These are phyloP conservation scores for Geosiphon pyriformis DNA, from an alignment of 192 early-diverging fungal species.

Conservation along the genomic window DNA sequence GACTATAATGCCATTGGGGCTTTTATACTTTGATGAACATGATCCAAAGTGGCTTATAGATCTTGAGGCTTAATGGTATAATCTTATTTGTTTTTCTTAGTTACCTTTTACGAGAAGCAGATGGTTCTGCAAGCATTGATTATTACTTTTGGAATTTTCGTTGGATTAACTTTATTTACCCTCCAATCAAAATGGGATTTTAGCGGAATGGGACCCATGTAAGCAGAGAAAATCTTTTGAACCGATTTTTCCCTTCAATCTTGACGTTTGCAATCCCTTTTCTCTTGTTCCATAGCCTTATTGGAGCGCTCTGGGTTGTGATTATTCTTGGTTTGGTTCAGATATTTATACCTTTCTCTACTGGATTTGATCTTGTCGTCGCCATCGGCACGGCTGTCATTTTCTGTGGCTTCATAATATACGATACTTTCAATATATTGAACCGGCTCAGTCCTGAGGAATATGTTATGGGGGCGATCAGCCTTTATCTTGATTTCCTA, in stretches of 20 bases:
- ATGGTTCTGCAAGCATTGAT: constrained; percentile 72
- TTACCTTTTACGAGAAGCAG: constrained; percentile 57
- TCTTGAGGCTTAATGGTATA: too few relatives aligned
- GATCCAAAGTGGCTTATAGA: neutral
- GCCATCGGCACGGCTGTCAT: constrained; percentile 56
- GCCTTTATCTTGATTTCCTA: constrained; percentile 70
- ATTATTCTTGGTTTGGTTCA: constrained; percentile 58
- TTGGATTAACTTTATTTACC: constrained; percentile 71
- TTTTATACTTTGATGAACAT: neutral
- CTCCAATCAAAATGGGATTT: constrained; percentile 72
- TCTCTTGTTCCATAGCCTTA: constrained; percentile 40
- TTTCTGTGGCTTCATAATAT: constrained; percentile 76
- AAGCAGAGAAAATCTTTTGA: constrained; percentile 17
- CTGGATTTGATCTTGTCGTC: constrained; percentile 48
- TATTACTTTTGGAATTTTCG: constrained; percentile 66
- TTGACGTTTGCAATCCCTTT: constrained; percentile 10
- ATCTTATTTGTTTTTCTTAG: constrained; percentile 26
- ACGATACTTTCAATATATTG: constrained; percentile 69
- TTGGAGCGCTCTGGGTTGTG: constrained; percentile 55
- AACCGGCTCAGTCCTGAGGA: constrained; percentile 67
- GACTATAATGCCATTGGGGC: neutral
- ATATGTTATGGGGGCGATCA: constrained; percentile 58
- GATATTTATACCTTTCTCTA: constrained; percentile 66
- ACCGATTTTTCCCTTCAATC: neutral
- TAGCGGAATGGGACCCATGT: constrained; percentile 52